A percentile compares a stretch with the other conserved stretches of the same genome.
phyloP scores from a whole-genome alignment of 306 rosid genomes.

The Ziziphus jujuba region DNA sequence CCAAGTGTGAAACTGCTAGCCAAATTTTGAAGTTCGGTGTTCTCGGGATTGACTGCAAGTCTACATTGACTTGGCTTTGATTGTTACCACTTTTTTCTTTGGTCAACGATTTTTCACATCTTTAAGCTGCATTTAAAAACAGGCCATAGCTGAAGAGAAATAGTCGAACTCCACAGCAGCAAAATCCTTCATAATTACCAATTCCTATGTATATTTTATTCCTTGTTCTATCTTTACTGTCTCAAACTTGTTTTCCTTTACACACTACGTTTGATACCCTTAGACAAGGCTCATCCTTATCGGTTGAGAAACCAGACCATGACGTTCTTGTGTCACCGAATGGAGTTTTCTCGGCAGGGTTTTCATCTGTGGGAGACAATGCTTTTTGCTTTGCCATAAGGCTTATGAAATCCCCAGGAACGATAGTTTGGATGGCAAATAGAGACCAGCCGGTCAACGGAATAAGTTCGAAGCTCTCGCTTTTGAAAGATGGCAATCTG shows the following conservation, averaged over 20 bases:
- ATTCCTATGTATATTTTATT: neutral
- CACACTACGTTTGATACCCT: conserved; percentile 22
- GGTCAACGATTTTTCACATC: no score
- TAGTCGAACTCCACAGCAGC: no score
- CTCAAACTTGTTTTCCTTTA: neutral
- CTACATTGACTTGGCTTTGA: no score
- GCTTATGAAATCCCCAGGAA: conserved; percentile 21
- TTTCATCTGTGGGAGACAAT: conserved; percentile 44
- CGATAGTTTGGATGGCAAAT: conserved; percentile 54
- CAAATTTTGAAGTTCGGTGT: no score
- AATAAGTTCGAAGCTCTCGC: conserved; percentile 39
- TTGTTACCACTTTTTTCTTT: no score
- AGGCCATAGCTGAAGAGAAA: no score
- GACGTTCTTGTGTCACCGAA: conserved; percentile 34
- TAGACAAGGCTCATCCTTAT: conserved; percentile 35
- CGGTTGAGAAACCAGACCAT: conserved; percentile 27
- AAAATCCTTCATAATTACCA: neutral
- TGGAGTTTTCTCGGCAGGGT: conserved; percentile 50
- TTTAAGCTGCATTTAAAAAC: no score
- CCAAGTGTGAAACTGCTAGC: no score
- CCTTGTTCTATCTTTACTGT: conserved; percentile 12
- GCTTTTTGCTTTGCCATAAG: conserved; percentile 54
- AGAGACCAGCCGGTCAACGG: conserved; percentile 49
- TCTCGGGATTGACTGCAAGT: no score
- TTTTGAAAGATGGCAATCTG: conserved; percentile 39